Conservation (phyloP, 2,329 filamentous ascomycete genomes). For the Colletotrichum sansevieriae region DNA sequence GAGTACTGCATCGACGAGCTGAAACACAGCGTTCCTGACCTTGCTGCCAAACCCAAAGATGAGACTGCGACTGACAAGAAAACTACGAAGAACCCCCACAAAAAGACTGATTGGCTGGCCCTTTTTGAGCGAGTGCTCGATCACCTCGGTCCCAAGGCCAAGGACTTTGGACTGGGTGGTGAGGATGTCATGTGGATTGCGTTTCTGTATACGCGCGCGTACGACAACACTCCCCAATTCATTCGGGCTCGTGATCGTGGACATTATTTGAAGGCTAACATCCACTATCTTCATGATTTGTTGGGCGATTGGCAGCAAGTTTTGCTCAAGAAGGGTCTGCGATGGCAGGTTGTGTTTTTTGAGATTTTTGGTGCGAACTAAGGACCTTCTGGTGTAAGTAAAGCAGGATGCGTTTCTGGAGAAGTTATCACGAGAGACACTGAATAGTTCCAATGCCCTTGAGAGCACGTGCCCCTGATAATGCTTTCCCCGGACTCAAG, state of each 20-base stretch:
- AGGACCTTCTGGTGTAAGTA: too few relatives aligned
- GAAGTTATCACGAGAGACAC: too few relatives aligned
- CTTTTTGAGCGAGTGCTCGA: constrained; percentile 25
- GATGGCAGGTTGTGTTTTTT: constrained; percentile 8
- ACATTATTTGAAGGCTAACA: constrained; percentile 11
- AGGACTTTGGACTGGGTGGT: neutral
- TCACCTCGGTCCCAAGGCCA: neutral
- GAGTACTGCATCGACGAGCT: constrained; percentile 21
- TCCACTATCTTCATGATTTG: constrained; percentile 30
- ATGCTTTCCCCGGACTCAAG: too few relatives aligned
- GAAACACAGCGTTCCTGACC: neutral
- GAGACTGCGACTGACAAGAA: neutral
- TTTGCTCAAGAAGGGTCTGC: neutral
- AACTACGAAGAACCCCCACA: too few relatives aligned
- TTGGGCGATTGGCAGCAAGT: constrained; percentile 23
- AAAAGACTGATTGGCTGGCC: neutral
- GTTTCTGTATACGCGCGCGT: constrained; percentile 24
- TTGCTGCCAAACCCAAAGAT: neutral
- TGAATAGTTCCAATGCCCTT: too few relatives aligned
- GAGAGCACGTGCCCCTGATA: too few relatives aligned
- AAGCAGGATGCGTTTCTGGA: too few relatives aligned
- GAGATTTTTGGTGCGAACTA: constrained; percentile 3
- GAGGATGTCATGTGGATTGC: constrained; percentile 35
- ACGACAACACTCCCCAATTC: neutral
- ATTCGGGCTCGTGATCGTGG: neutral